Evolutionary conservation across 352 stramenopile species (phyloP).

Genomic region (Thalassiosira livingstoniorum): DNA sequence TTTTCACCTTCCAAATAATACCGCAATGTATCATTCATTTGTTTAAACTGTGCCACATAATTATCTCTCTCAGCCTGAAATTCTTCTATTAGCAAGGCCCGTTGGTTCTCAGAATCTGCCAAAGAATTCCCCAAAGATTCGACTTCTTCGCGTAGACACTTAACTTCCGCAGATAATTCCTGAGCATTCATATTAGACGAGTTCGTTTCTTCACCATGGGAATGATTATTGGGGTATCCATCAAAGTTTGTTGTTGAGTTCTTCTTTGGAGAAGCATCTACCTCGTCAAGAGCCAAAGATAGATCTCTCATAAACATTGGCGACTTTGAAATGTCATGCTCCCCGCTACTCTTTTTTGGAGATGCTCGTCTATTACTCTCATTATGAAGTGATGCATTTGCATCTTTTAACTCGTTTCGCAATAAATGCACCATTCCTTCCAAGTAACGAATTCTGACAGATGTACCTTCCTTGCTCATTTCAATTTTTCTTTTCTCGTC

Average conservation of each 20-base stretch:
- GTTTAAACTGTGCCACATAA: constrained; percentile 47
- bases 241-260: background rate
- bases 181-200: background rate
- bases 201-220: background rate
- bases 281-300: too few relatives aligned
- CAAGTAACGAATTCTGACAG: constrained; percentile 49
- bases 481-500: constrained; percentile 35
- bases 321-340: background rate
- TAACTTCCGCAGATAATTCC: background rate
- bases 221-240: background rate
- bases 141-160: constrained; percentile 38
- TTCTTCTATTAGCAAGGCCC: constrained; percentile 38
- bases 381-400: background rate
- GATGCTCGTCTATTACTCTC: background rate
- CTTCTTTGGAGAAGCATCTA: too few relatives aligned
- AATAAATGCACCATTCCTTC: constrained; percentile 48
- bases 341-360: background rate
- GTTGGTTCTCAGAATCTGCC: constrained; percentile 47
- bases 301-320: background rate
- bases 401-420: constrained; percentile 37
- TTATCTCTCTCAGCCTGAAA: constrained; percentile 49
- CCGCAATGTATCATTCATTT: constrained; percentile 50
- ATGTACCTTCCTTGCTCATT: constrained; percentile 46
- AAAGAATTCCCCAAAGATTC: constrained; percentile 41
- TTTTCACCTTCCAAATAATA: too few relatives aligned